These are phyloP conservation scores for Colletotrichum orbiculare DNA, from an alignment of 2,329 filamentous ascomycete species.

Conservation along the genomic window DNA sequence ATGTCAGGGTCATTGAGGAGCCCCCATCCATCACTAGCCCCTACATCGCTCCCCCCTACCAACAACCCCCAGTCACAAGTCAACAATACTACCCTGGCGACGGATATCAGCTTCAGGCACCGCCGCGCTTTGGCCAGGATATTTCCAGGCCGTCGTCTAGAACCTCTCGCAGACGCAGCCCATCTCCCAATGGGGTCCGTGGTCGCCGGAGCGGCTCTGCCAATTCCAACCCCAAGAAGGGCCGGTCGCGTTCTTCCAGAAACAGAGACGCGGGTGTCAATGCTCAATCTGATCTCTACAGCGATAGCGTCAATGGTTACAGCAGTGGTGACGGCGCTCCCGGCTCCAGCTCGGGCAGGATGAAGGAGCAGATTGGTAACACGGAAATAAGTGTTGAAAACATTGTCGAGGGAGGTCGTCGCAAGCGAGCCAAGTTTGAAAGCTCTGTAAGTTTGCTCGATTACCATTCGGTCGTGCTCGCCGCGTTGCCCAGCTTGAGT, in stretches of 20 bases:
- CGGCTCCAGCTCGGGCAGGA: conserved; percentile 80
- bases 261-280: conserved; percentile 64
- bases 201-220: conserved; percentile 83
- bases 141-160: conserved; percentile 76
- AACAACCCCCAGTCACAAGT: conserved; percentile 62
- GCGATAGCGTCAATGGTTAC: conserved; percentile 78
- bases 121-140: conserved; percentile 67
- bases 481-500: conserved; percentile 23
- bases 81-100: conserved; percentile 69
- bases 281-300: conserved; percentile 67
- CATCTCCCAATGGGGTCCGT: conserved; percentile 75
- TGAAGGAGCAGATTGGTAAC: conserved; percentile 88
- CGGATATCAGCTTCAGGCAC: conserved; percentile 57
- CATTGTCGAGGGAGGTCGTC: conserved; percentile 94
- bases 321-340: conserved; percentile 89
- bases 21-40: conserved; percentile 55
- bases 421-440: conserved; percentile 94
- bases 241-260: conserved; percentile 76
- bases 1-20: conserved; percentile 84
- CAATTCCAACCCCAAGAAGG: conserved; percentile 71
- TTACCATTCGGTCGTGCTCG: conserved; percentile 7
- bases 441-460: conserved; percentile 82
- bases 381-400: conserved; percentile 98
- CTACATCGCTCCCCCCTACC: conserved; percentile 64
- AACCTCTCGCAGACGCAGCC: conserved; percentile 80